Evolutionary conservation across 352 stramenopile species (phyloP), one percentile per base, ranked within the genome.

Genomic region (Thraustotheca clavata): DNA sequence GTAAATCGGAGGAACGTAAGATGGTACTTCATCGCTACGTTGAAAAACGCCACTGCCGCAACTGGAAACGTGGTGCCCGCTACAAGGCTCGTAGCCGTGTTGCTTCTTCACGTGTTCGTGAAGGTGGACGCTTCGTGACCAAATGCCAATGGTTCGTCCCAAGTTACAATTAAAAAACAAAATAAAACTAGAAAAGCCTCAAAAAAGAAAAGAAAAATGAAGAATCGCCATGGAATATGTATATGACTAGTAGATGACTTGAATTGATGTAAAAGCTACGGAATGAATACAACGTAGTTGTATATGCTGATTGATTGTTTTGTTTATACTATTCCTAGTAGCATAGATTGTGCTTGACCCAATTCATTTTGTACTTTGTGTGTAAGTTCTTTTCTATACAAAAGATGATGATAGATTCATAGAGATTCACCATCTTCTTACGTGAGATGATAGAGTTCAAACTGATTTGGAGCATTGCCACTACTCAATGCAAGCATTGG

Each of bases 61-160:
- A 90, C 73, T 91, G 82, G 82, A 91, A 90, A 72, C 82, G 79
- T 41, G 82, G 80, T 32, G 81, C 82, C 68, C 84, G 84, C 22
- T 93, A 93, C 73, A 80, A 68, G 61, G 84, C 81, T 26, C 80
- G 84, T 32, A 91, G 81, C 67, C 79, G 86, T 55, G 84, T 93
- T 8, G 84, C 84, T 35, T 85, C 84, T 22, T 86, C 79, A 40
- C 80, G 84, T 62, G 82, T 91, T 59, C 84, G 84, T 59, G 82
- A 93, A 67, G 80, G 84, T 41, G 84, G 84, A 14, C 84, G 84
- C 49, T 93, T 93, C 61, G 82, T 91, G 46, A 88, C 76, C 67
- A 89, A 78, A 24, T 86, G 80, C 49, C 82, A 86, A 40, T 93
- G 84, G 84, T 75, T 93, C 7, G 52, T 50, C 5, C 32, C 35